Evolutionary conservation across 306 rosid species (phyloP), one percentile per base, ranked within the genome.

Genomic region (Cicer yamashitae): DNA sequence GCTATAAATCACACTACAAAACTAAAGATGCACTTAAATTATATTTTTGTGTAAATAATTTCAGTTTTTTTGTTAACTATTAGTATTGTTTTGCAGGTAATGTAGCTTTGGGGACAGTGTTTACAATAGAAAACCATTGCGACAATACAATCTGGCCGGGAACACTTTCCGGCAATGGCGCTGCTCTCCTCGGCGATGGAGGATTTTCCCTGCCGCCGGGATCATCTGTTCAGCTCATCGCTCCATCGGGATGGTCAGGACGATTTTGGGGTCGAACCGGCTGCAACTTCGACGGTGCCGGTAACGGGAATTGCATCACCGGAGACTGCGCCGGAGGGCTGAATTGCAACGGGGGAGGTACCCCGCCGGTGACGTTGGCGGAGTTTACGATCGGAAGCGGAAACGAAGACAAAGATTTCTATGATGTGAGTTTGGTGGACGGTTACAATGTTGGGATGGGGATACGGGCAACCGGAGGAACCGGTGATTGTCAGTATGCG

Each of bases 381-480:
- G 97, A 91, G 70, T 89, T 93, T 80, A 91, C 97, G 0, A 58
- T 82, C 2, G 94, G 86, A 7, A 52, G 71, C 1, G 2, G 44
- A 6, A 80, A 30, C 1, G 69, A 68, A 1, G 82, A 59, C 6
- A 88, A 77, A 79, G 98, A 91, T 58, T 93, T 91, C 81, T 93
- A 93, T 60, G 97, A 91, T 80, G 91, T 93, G 40, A 93, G 97
- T 72, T 84, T 91, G 0, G 97, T 93, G 47, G 97, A 91, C 79
- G 98, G 98, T 51, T 94, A 91, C 89, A 94, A 94, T 9, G 91
- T 91, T n/a, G 93, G 90, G 0, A 84, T 94, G 78, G 90, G 97
- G 0, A 87, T 94, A 37, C 40, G 48, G 73, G 93, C 98, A 0
- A 82, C 77, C 68, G 88, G 91, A 0, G 97, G 97, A 45, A 82